Evolutionary conservation across 139 green algal genomes (phyloP).

Genomic region (Spirogloea muscicola): DNA sequence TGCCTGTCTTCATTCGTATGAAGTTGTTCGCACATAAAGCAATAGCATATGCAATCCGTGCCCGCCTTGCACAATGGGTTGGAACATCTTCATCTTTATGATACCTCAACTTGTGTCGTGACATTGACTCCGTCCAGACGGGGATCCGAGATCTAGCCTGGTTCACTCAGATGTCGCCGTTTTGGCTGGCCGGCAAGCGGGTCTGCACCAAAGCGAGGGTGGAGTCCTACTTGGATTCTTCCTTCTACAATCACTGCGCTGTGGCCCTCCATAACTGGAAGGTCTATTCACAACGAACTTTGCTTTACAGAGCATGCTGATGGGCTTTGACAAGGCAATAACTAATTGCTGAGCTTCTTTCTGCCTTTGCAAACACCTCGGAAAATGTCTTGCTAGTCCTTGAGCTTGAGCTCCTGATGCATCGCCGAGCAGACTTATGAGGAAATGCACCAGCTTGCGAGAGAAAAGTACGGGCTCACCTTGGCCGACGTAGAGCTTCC

Average conservation of each 20-base stretch:
- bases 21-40: too few relatives aligned
- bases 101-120: not conserved
- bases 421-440: conserved; percentile 13
- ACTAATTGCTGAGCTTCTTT: too few relatives aligned
- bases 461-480: conserved; percentile 22
- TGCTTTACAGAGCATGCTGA: not conserved
- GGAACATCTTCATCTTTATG: not conserved
- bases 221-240: conserved; percentile 33
- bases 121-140: too few relatives aligned
- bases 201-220: conserved; percentile 22
- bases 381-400: too few relatives aligned
- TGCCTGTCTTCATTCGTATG: too few relatives aligned
- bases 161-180: conserved; percentile 24
- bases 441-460: conserved; percentile 42
- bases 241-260: conserved; percentile 47
- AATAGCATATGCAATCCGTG: not conserved
- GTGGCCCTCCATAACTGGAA: conserved; percentile 51
- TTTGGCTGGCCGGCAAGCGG: conserved; percentile 7
- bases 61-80: not conserved
- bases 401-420: not conserved
- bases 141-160: conserved; percentile 33
- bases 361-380: too few relatives aligned
- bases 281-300: not conserved
- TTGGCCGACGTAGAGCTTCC: conserved; percentile 36
- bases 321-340: not conserved